Base-by-base conservation (phyloP, 176 grass and related monocot species). In the Ensete ventricosum region DNA sequence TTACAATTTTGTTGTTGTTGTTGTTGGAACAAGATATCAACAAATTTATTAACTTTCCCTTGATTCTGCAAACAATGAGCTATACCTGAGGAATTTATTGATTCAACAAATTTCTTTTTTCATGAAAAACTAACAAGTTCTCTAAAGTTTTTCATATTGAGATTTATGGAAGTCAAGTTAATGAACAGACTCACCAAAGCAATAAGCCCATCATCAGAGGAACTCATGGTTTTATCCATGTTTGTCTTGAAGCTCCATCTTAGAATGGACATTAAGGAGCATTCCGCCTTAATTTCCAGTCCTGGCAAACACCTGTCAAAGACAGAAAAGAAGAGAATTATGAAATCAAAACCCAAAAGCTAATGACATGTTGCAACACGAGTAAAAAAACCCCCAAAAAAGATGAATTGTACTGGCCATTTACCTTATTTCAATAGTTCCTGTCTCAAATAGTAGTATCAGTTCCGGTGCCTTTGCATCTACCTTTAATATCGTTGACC, bases 221-320 rank as follows among this genome's bases (percentile, higher is more conserved):
- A 87, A 80, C 90, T 88, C 49, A 87, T 91, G 64, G 90, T 85
- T 83, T 86, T 97, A 57, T 91, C 88, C 94, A 93, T 93, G 85
- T 87, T 91, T 71, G 90, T 88, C 81, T 93, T 97, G 83, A 93
- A 97, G 81, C 88, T 97, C 90, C 94, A 97, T 77, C 90, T 87
- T 82, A 93, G 88, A 74, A 89, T 78, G 8, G 88, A 87, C 94
- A 97, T 97, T 75, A 97, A 91, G 23, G 90, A 89, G 72, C 55
- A 85, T 78, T 93, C 85, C 53, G 73, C 74, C 65, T 87, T 62
- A 83, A 87, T 75, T 79, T 84, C 72, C 50, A 97, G 73, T 79
- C 73, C 77, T 54, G 88, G 94, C 53, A 91, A 79, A 79, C 81
- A 88, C 70, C 94, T 97, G 82, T 49, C 49, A 76, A 86, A 77